Base-by-base conservation (phyloP, 345 rosid genomes). In the Aquilaria sinensis region DNA sequence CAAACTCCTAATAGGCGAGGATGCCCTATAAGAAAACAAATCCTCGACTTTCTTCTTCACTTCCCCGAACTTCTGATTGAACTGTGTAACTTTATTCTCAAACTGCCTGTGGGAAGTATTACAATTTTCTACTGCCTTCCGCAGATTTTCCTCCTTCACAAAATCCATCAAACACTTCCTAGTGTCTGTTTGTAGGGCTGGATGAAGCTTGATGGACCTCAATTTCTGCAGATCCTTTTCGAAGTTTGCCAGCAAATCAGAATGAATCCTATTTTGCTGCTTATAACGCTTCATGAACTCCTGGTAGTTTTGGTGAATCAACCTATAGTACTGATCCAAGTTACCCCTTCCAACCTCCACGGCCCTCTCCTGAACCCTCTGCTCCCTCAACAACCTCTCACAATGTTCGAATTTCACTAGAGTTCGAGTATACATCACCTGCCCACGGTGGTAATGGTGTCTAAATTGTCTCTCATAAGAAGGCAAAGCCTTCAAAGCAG, bases 401-500 rank as follows among this genome's bases (percentile, higher is more conserved):
- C 96, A 87, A 65, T 57, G 69, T 52, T 77, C 89, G 59, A 67
- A 78, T 71, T 70, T 81, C 33, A 66, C 73, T 60, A 74, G 83
- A 4, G 94, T 89, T 64, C 84, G 78, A 61, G 69, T 73, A 62
- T 81, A 89, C 56, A 91, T 70, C 0, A 73, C 77, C 15, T 81
- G 77, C 6, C 97, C 96, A 62, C 69, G 72, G 12, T 74, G 89
- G 59, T 66, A 89, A 67, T 95, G 99, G 72, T 81, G 80, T 64
- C 94, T 76, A 75, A 95, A 95, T 53, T 68, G 90, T 75, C 92
- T 86, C 77, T 91, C 97, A 62, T 91, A 95, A 37, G 86, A 80
- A 68, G 97, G 97, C 71, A 95, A 74, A 32, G 96, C 96, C 83
- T 87, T 95, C 76, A 95, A 70, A 58, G 98, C 97, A 37, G 97